Evolutionary conservation across 1,284 basidiomycete genomes (phyloP).

Genomic region (Pterulicium gracile): DNA sequence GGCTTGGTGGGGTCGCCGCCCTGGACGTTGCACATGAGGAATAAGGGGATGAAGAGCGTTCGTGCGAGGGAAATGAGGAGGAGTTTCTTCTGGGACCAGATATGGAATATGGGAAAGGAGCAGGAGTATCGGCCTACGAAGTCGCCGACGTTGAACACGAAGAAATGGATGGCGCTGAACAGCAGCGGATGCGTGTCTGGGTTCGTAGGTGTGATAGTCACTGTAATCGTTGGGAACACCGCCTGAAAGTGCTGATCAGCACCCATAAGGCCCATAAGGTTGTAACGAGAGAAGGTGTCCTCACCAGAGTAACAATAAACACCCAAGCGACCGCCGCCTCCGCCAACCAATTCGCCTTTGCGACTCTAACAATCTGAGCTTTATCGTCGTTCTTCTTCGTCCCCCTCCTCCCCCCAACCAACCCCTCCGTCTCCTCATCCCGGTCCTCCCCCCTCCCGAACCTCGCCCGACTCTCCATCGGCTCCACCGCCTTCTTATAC

Average conservation of each 20-base stretch:
- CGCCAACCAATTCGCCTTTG: constrained; percentile 54
- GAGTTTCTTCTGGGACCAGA: constrained; percentile 59
- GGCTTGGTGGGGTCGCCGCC: constrained; percentile 20
- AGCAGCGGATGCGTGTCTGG: constrained; percentile 48
- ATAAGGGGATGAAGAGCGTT: constrained; percentile 73
- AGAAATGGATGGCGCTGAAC: constrained; percentile 63
- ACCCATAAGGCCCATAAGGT: background rate
- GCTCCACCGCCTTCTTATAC: constrained; percentile 41
- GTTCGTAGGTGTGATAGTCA: constrained; percentile 58
- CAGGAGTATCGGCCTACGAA: constrained; percentile 68
- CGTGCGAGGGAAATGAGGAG: constrained; percentile 55
- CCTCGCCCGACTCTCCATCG: constrained; percentile 25
- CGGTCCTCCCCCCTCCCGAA: constrained; percentile 11
- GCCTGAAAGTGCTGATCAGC: too few species aligned
- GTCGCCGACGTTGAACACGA: constrained; percentile 71
- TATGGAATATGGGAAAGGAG: constrained; percentile 48
- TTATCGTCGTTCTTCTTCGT: constrained; percentile 16
- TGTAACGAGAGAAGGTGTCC: constrained; percentile 16
- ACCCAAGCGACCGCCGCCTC: constrained; percentile 69
- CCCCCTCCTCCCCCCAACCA: constrained; percentile 22
- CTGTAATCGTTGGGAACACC: constrained; percentile 79
- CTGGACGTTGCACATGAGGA: constrained; percentile 76
- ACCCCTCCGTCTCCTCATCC: constrained; percentile 22
- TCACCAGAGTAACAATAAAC: constrained; percentile 72
- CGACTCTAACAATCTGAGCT: constrained; percentile 39